phyloP scores from a whole-genome alignment of 345 rosid species.

The Dipteronia sinensis region DNA sequence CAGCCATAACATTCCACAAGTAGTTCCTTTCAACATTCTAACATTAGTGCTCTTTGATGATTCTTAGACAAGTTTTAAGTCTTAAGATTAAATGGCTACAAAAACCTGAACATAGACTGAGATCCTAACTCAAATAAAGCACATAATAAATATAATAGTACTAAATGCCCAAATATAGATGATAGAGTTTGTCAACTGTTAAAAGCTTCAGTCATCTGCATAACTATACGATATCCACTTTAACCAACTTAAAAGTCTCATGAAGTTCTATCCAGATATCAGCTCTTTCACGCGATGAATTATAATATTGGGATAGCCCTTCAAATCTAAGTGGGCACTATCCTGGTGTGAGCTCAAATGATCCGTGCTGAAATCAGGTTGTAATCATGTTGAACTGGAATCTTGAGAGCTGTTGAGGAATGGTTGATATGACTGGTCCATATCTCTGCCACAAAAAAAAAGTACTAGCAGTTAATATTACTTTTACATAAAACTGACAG shows the following conservation, averaged over 20 bases:
- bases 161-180: neutral
- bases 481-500: neutral
- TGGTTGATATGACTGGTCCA: conserved; percentile 93
- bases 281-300: neutral
- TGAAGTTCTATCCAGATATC: conserved; percentile 2
- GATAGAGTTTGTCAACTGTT: conserved; percentile 2
- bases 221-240: conserved; percentile 9
- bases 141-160: conserved; percentile 5
- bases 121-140: conserved; percentile 15
- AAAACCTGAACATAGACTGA: neutral
- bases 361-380: conserved; percentile 39
- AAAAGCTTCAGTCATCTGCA: conserved; percentile 13
- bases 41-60: neutral
- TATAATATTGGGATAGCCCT: neutral
- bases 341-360: conserved; percentile 6
- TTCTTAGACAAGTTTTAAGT: conserved; percentile 4
- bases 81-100: neutral
- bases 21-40: neutral
- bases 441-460: conserved; percentile 62
- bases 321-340: neutral
- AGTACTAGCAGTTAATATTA: neutral
- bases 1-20: conserved; percentile 2
- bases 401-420: conserved; percentile 98
- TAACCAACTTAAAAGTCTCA: conserved; percentile 10
- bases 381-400: conserved; percentile 94